phyloP scores from a whole-genome alignment of 2,329 filamentous ascomycete species.

The Metarhizium rileyi region DNA sequence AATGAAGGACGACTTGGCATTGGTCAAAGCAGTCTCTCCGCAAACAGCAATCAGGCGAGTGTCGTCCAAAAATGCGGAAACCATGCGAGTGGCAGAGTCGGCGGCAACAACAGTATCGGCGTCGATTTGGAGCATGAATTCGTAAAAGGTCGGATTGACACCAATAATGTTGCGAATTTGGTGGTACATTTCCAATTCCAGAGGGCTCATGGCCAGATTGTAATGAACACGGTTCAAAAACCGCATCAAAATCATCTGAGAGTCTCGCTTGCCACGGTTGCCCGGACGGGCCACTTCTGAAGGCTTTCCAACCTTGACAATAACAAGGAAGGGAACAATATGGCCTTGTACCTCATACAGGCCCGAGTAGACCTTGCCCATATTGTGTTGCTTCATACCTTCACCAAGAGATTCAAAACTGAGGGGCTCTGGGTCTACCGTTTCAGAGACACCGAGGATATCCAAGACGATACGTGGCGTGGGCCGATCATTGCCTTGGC shows the following conservation, averaged over 20 bases:
- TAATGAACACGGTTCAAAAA: conserved; percentile 99
- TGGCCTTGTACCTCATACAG: conserved; percentile 96
- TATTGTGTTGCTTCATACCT: conserved; percentile 96
- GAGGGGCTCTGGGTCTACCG: conserved; percentile 86
- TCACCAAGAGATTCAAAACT: conserved; percentile 96
- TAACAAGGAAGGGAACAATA: conserved; percentile 92
- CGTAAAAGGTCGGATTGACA: conserved; percentile 97
- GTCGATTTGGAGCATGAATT: conserved; percentile 93
- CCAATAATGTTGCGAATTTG: conserved; percentile 98
- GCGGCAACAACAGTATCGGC: conserved; percentile 89
- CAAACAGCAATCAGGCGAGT: conserved; percentile 89
- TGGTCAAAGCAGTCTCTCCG: conserved; percentile 87
- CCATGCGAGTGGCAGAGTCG: conserved; percentile 86
- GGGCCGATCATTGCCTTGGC: conserved; percentile 91
- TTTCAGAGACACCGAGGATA: conserved; percentile 89
- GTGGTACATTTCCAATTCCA: conserved; percentile 97
- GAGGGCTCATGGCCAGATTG: conserved; percentile 88
- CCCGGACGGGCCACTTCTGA: conserved; percentile 91
- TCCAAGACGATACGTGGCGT: conserved; percentile 94
- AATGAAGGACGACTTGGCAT: conserved; percentile 84
- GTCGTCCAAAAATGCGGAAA: conserved; percentile 82
- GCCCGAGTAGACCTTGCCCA: conserved; percentile 97
- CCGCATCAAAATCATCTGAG: conserved; percentile 96
- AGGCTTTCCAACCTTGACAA: conserved; percentile 96
- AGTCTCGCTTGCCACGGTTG: conserved; percentile 98